Percentiles rank a stretch among this genome's conserved stretches.
These are phyloP conservation scores for Gossypium raimondii DNA, from an alignment of 345 rosid species.

Conservation along the genomic window DNA sequence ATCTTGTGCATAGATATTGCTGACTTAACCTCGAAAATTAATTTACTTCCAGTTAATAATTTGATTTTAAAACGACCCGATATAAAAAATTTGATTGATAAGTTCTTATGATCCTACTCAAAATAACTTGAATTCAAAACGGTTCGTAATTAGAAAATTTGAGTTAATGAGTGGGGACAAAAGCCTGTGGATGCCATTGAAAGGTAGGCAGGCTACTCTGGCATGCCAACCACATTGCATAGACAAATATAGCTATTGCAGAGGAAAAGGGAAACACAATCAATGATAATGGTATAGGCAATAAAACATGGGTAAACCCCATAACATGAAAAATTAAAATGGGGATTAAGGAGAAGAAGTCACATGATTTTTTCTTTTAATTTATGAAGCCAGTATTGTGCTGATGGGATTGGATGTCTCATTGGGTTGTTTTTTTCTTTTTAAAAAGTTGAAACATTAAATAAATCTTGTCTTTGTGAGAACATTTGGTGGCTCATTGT, in stretches of 20 bases:
- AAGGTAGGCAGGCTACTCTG: neutral
- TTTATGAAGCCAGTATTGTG: neutral
- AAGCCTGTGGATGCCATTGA: neutral
- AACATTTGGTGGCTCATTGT: neutral
- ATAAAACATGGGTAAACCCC: conserved; percentile 19
- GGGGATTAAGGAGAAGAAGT: neutral
- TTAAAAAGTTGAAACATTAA: neutral
- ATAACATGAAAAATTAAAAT: neutral
- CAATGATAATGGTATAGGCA: no score
- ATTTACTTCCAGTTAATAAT: no score
- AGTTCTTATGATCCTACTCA: fast-evolving
- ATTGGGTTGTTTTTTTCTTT: neutral
- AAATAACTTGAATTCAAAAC: no score
- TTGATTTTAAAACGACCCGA: no score
- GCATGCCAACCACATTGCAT: conserved; percentile 8
- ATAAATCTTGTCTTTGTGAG: neutral
- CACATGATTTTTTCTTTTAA: neutral
- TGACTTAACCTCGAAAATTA: no score
- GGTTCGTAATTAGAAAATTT: fast-evolving
- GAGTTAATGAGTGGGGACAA: neutral
- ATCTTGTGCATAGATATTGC: no score
- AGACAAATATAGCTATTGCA: neutral
- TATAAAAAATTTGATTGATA: fast-evolving
- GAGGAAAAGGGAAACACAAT: conserved; percentile 12
- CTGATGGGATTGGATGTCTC: conserved; percentile 6